phyloP scores from a whole-genome alignment of 495 filamentous ascomycete species.

The Aspergillus incahuasiensis region DNA sequence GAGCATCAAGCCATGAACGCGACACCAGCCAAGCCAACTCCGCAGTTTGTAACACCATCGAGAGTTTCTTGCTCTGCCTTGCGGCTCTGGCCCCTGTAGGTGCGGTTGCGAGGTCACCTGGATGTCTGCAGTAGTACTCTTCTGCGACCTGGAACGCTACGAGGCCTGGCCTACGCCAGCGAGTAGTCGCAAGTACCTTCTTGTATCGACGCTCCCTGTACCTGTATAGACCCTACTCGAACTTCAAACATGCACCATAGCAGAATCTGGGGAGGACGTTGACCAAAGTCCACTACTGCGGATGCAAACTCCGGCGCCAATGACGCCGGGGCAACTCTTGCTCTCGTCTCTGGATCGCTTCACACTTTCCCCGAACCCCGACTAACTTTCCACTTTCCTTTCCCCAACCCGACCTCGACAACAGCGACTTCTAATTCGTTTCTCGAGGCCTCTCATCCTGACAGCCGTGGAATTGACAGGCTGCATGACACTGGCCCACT shows the following conservation, averaged over 20 bases:
- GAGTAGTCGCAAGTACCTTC: too few relatives aligned
- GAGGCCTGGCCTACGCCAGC: too few relatives aligned
- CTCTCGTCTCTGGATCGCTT: too few relatives aligned
- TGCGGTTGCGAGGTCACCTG: neutral
- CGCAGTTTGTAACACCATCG: neutral
- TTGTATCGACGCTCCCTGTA: too few relatives aligned
- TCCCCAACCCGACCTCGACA: neutral
- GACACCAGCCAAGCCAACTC: neutral
- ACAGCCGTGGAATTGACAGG: neutral
- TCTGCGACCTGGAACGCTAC: too few relatives aligned
- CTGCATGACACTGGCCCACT: neutral
- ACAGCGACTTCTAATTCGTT: neutral
- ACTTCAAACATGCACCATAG: too few relatives aligned
- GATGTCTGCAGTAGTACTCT: neutral
- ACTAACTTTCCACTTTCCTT: neutral
- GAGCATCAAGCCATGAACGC: too few relatives aligned
- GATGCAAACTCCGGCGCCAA: too few relatives aligned
- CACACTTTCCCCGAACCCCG: neutral
- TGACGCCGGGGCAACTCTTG: too few relatives aligned
- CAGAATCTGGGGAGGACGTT: too few relatives aligned
- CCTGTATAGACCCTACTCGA: too few relatives aligned
- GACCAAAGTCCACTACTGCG: too few relatives aligned
- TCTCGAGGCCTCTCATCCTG: neutral
- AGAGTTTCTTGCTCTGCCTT: neutral
- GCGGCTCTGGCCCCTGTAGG: neutral